Conservation (phyloP, 306 rosid genomes). For the Dalbergia cochinchinensis region DNA sequence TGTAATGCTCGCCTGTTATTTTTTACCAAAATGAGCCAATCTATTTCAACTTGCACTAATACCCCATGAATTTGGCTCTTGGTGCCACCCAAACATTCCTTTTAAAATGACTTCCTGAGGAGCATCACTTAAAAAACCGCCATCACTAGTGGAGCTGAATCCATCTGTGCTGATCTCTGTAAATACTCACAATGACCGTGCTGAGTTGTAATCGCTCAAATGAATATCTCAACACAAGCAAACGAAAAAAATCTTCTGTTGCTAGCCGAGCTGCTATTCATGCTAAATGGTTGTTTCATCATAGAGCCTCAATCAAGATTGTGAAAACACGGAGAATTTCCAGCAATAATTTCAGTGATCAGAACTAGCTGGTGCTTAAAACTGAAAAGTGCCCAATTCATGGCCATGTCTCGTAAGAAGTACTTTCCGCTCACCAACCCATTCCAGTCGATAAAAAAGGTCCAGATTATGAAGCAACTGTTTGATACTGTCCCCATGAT, state of each 20-base stretch:
- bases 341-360: slow-evolving; percentile 30
- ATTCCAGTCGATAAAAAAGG: slow-evolving; percentile 83
- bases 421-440: slow-evolving; percentile 75
- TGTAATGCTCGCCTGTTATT: slow-evolving; percentile 5
- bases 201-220: slow-evolving; percentile 25
- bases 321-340: slow-evolving; percentile 24
- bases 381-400: slow-evolving; percentile 71
- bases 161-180: slow-evolving; percentile 30
- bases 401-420: slow-evolving; percentile 73
- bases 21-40: slow-evolving; percentile 31
- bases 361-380: slow-evolving; percentile 41
- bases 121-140: neutral
- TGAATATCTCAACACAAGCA: slow-evolving; percentile 28
- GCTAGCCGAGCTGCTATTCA: slow-evolving; percentile 41
- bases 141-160: slow-evolving; percentile 9
- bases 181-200: slow-evolving; percentile 21
- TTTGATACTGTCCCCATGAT: slow-evolving; percentile 73
- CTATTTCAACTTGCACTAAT: slow-evolving; percentile 1
- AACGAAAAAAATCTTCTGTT: neutral
- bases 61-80: slow-evolving; percentile 17
- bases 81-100: slow-evolving; percentile 11
- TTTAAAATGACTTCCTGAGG: slow-evolving; percentile 16
- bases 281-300: slow-evolving; percentile 29
- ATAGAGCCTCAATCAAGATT: slow-evolving; percentile 16
- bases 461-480: slow-evolving; percentile 85